phyloP scores from a whole-genome alignment of 148 eudicot genomes.

The Oxyria digyna region DNA sequence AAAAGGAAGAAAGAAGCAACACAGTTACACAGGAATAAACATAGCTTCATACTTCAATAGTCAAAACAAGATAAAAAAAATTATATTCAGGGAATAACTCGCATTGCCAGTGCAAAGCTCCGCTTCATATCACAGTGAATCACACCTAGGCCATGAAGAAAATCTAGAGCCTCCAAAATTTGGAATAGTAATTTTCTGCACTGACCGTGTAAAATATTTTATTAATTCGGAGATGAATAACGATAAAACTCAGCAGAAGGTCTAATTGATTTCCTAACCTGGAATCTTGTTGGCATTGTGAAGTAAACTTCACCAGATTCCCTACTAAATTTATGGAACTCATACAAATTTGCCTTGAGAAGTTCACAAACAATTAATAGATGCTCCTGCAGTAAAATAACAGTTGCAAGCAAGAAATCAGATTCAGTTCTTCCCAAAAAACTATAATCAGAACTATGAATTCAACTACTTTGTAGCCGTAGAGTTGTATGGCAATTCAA shows the following conservation, averaged over 20 bases:
- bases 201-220: neutral
- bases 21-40: neutral
- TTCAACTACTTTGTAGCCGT: neutral
- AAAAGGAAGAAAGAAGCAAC: neutral
- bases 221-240: neutral
- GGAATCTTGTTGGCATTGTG: slow-evolving; percentile 99
- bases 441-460: neutral
- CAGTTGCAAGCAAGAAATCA: slow-evolving; percentile 3
- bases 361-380: slow-evolving; percentile 96
- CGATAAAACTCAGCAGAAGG: neutral
- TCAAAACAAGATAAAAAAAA: neutral
- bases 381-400: slow-evolving; percentile 64
- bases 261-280: slow-evolving; percentile 32
- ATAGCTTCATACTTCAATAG: neutral
- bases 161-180: slow-evolving; percentile 82
- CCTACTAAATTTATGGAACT: slow-evolving; percentile 93
- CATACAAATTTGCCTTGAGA: slow-evolving; percentile 94
- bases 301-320: slow-evolving; percentile 99
- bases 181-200: slow-evolving; percentile 90
- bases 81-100: slow-evolving; percentile 19
- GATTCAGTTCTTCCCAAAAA: neutral
- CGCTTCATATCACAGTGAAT: slow-evolving; percentile 97
- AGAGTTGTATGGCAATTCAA: neutral
- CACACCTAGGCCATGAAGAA: slow-evolving; percentile 83
- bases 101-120: slow-evolving; percentile 98